Evolutionary conservation across 306 rosid species (phyloP).

Genomic region (Sesbania bispinosa): DNA sequence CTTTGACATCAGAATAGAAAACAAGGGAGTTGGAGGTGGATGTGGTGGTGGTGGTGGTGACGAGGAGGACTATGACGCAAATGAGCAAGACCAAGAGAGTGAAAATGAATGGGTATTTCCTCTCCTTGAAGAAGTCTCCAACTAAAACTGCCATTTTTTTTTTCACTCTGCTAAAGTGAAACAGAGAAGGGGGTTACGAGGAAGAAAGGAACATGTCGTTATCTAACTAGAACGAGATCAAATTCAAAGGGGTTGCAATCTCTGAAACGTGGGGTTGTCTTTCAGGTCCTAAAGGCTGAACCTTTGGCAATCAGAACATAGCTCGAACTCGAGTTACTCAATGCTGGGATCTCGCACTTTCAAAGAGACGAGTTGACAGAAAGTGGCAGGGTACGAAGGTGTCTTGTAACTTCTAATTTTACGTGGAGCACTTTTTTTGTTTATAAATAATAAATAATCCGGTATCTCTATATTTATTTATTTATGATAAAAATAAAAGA

Average conservation of each 20-base stretch:
- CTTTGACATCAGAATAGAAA: conserved; percentile 38
- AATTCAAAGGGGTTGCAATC: background rate
- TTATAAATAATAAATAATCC: too few relatives aligned
- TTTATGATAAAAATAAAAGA: too few relatives aligned
- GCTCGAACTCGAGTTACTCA: background rate
- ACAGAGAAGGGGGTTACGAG: background rate
- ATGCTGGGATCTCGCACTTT: background rate
- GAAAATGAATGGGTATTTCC: conserved; percentile 57
- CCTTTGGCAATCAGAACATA: background rate
- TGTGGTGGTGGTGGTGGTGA: conserved; percentile 34
- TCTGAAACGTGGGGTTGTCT: background rate
- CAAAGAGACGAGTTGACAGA: background rate
- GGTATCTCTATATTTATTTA: too few relatives aligned
- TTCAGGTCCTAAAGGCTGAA: background rate
- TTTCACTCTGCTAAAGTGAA: background rate
- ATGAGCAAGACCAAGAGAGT: conserved; percentile 50
- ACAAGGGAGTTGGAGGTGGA: conserved; percentile 27
- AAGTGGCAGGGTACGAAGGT: background rate
- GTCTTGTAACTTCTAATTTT: too few relatives aligned
- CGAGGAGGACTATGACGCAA: conserved; percentile 46
- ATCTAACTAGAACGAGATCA: background rate
- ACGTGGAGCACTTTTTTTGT: too few relatives aligned
- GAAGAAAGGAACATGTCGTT: conserved; percentile 14
- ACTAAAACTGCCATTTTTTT: conserved; percentile 48
- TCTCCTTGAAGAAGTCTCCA: conserved; percentile 39